Evolutionary conservation across 1,139 yeast genomes (phyloP), one percentile per base, ranked within the genome.

Genomic region (Taphrina betulina): DNA sequence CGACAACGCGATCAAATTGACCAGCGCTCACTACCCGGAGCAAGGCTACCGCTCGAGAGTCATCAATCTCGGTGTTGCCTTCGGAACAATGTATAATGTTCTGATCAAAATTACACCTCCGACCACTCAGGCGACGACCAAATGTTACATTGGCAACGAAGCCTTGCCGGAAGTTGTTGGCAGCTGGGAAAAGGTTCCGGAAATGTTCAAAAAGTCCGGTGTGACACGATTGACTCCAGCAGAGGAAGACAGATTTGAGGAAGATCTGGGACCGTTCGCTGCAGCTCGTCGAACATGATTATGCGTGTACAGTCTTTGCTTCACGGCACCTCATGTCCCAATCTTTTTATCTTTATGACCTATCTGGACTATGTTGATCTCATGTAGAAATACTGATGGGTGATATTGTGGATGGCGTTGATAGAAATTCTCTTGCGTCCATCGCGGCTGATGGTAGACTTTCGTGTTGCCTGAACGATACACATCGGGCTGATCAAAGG

Each of bases 31-130:
- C 31, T 50, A 50, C 29, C 54, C 54, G 20, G 54, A 50, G 31
- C 54, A 50, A 38, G 54, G 54, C 38, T 38, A 31, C 37, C 54
- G 54, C 33, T 45, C 54, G 26, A 20, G 23, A 24, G 38, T 50
- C 34, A 45, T 50, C 40, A 50, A 50, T 23, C 54, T 50, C 24
- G 54, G 54, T 42, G 29, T 31, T 28, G 54, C 40, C 24, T 40
- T 20, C 16, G 44, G 43, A 24, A 17, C 40, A 5, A 29, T 50
- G 24, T 50, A 50, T 46, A 50, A 50, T 26, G 33, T 50, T 12
- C 46, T 46, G 2, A 50, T 50, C 40, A 33, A 29, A 8, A 19
- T 38, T 23, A 50, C 33, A 40, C 54, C 54, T 2, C 46, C 54
- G 34, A 38, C 54, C 36, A 50, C 54, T 7, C 51, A 44, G 24